These are phyloP conservation scores for Malus hybrid DNA, from an alignment of 331 rosid genomes.

Conservation along the genomic window DNA sequence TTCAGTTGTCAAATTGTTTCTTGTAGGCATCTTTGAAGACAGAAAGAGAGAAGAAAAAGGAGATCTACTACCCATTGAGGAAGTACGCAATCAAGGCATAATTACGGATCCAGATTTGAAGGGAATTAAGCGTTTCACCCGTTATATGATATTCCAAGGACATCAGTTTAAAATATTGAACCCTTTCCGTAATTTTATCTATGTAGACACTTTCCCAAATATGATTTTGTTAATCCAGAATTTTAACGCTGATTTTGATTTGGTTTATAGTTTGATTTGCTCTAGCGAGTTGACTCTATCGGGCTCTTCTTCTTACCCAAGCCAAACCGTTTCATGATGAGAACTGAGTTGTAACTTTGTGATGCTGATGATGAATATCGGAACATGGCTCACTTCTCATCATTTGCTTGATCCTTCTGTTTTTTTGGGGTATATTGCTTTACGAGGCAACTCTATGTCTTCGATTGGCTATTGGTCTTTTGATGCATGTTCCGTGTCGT, in stretches of 20 bases:
- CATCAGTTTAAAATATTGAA: background rate
- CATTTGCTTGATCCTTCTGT: no score
- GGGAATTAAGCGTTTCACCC: background rate
- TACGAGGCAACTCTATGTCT: no score
- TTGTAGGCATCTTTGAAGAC: constrained; percentile 57
- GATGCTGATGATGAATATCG: no score
- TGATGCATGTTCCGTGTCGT: no score
- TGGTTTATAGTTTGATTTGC: background rate
- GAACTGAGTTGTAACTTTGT: no score
- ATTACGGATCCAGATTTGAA: background rate
- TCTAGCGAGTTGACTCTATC: background rate
- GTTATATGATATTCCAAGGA: background rate
- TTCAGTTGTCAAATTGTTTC: background rate
- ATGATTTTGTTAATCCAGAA: background rate
- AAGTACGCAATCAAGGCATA: constrained; percentile 69
- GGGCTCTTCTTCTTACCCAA: background rate
- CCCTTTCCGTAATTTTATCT: background rate
- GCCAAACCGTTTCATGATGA: background rate
- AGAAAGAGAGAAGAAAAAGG: constrained; percentile 59
- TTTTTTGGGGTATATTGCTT: no score
- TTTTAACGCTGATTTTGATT: background rate
- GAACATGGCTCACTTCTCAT: no score
- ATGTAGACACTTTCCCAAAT: background rate
- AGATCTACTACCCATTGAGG: constrained; percentile 52
- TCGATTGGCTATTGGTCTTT: no score